Evolutionary conservation across 129 eudicot species (phyloP).

Genomic region (Daucus carota): DH1_v3.0 NC_030381.2:41556001-41556500

Average conservation of each 20-base stretch:
- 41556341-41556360: not conserved
- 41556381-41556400: not conserved
- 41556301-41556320: not conserved
- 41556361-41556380: not conserved
- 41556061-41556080: not conserved
- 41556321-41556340: not conserved
- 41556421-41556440: not conserved
- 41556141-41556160: too few relatives aligned
- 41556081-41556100: not conserved
- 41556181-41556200: not conserved
- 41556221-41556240: not conserved
- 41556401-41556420: not conserved
- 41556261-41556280: not conserved
- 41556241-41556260: not conserved
- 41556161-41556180: not conserved
- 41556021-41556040: too few relatives aligned
- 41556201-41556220: not conserved
- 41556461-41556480: not conserved
- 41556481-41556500: not conserved
- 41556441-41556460: not conserved
- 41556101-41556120: too few relatives aligned
- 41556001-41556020: not conserved
- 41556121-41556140: too few relatives aligned
- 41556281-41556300: not conserved
- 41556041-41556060: too few relatives aligned